phyloP scores from a whole-genome alignment of 176 grass and related monocot genomes.

The Aegilops tauschii region DNA sequence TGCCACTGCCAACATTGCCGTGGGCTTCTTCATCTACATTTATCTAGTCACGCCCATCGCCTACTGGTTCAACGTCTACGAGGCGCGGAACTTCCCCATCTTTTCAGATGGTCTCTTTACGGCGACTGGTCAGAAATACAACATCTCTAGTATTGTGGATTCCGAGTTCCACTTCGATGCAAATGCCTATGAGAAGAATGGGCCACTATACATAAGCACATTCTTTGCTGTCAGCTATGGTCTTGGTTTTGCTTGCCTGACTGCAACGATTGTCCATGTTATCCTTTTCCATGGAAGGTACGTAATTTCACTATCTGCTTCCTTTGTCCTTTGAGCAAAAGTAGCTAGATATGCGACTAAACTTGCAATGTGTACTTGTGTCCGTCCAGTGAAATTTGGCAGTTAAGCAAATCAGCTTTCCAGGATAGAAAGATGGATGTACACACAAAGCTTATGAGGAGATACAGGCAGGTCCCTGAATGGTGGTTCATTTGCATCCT shows the following conservation, averaged over 20 bases:
- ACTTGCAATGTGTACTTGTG: neutral
- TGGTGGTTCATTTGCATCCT: no score
- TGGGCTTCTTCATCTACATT: constrained; percentile 61
- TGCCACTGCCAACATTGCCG: constrained; percentile 77
- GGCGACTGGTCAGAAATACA: constrained; percentile 45
- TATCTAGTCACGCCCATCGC: constrained; percentile 57
- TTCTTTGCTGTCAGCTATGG: constrained; percentile 79
- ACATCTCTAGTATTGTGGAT: constrained; percentile 68
- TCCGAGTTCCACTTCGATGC: constrained; percentile 67
- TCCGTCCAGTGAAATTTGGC: no score
- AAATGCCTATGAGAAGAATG: constrained; percentile 61
- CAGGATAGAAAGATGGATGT: no score
- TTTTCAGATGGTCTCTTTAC: constrained; percentile 78
- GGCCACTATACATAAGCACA: constrained; percentile 73
- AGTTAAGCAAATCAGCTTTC: no score
- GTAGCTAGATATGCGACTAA: neutral
- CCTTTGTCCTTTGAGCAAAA: neutral
- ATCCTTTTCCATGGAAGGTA: constrained; percentile 70
- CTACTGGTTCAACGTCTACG: constrained; percentile 73
- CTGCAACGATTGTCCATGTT: constrained; percentile 31
- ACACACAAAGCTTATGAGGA: no score
- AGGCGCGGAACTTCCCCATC: constrained; percentile 70
- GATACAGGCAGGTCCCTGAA: no score
- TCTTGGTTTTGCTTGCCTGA: constrained; percentile 73
- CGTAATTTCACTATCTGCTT: neutral